These are phyloP conservation scores for Immersiporthe knoxdaviesiana DNA, from an alignment of 2,329 filamentous ascomycete species.

Conservation along the genomic window DNA sequence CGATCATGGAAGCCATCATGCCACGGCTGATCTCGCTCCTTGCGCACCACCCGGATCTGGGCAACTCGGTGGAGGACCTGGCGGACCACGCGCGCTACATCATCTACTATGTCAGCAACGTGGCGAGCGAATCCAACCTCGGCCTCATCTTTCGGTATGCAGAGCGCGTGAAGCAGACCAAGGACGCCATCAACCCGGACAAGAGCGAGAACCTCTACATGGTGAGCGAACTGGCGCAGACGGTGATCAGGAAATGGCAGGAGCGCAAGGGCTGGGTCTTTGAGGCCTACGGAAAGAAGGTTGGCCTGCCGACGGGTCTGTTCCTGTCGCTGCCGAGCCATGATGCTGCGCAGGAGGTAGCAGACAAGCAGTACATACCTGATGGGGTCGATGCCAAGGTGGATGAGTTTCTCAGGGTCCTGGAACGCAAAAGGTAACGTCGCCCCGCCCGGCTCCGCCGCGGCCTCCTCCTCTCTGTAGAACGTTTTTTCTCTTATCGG, in stretches of 20 bases:
- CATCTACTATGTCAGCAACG: constrained; percentile 80
- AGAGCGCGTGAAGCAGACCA: constrained; percentile 88
- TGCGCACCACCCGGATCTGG: constrained; percentile 92
- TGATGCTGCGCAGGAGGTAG: constrained; percentile 79
- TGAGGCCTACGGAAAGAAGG: constrained; percentile 79
- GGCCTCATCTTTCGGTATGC: constrained; percentile 89
- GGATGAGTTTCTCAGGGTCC: constrained; percentile 64
- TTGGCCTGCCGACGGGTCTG: constrained; percentile 77
- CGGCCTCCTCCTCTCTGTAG: background rate
- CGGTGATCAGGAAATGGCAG: constrained; percentile 81
- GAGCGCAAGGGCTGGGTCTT: constrained; percentile 85
- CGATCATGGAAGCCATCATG: constrained; percentile 78
- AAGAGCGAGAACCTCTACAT: constrained; percentile 79
- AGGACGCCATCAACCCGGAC: constrained; percentile 72
- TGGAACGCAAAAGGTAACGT: constrained; percentile 74
- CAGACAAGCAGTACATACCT: constrained; percentile 81
- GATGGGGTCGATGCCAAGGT: constrained; percentile 76
- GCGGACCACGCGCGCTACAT: constrained; percentile 87
- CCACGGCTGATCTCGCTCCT: constrained; percentile 83
- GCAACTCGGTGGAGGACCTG: constrained; percentile 66
- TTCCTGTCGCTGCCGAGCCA: constrained; percentile 78
- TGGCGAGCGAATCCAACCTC: constrained; percentile 85
- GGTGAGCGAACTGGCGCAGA: constrained; percentile 83
- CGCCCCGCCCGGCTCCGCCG: background rate
- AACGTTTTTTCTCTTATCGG: too few relatives aligned